A percentile compares a stretch with the other conserved stretches of the same genome.
Evolutionary conservation across 768 basidiomycete species (phyloP).

Genomic region (Russula emetica): DNA sequence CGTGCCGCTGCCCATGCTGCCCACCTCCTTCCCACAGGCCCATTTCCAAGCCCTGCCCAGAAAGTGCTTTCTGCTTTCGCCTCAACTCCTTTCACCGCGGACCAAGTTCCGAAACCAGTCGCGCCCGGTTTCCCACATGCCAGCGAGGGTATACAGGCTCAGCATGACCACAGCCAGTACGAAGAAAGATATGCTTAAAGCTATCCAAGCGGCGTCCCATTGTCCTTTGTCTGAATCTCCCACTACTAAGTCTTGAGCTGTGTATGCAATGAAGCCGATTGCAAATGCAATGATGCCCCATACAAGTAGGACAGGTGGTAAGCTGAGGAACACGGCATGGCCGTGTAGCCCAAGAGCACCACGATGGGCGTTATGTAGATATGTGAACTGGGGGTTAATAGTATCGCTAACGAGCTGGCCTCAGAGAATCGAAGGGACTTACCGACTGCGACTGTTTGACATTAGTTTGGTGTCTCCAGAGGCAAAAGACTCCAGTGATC

Average conservation of each 20-base stretch:
- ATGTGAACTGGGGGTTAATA: constrained; percentile 41
- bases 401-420: background rate
- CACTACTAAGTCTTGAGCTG: constrained; percentile 37
- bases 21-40: no score
- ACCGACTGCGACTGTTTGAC: constrained; percentile 44
- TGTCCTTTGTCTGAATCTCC: constrained; percentile 29
- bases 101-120: background rate
- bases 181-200: constrained; percentile 41
- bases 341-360: constrained; percentile 45
- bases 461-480: constrained; percentile 53
- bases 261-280: constrained; percentile 44
- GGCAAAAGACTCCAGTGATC: constrained; percentile 52
- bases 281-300: constrained; percentile 52
- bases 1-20: no score
- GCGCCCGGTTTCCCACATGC: constrained; percentile 43
- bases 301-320: constrained; percentile 51
- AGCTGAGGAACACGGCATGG: constrained; percentile 48
- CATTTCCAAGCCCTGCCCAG: no score
- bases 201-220: constrained; percentile 39
- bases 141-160: constrained; percentile 47
- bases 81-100: no score
- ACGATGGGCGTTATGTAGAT: constrained; percentile 50
- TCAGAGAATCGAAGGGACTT: background rate
- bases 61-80: no score
- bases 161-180: constrained; percentile 38